A percentile compares a stretch with the other conserved stretches of the same genome.
phyloP scores from a whole-genome alignment of 2,329 filamentous ascomycete genomes.

The Scolecobasidium constrictum region DNA sequence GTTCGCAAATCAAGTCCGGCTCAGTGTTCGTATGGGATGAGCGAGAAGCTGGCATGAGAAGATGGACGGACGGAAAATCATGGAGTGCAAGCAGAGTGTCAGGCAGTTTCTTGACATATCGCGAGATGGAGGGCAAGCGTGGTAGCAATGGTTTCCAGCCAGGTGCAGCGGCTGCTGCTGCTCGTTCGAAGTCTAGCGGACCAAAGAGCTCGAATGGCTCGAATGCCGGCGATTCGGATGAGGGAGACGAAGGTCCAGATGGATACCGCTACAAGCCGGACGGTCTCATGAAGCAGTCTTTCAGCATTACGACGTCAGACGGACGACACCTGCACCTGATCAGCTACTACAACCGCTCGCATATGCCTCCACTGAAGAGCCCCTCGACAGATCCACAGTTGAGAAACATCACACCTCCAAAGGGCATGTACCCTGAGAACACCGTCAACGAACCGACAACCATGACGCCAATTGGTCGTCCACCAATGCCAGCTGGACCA shows the following conservation, averaged over 20 bases:
- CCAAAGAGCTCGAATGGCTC: conserved; percentile 73
- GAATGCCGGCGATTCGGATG: conserved; percentile 71
- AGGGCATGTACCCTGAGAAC: conserved; percentile 96
- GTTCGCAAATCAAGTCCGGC: conserved; percentile 88
- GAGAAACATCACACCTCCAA: conserved; percentile 72
- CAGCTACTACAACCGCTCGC: conserved; percentile 78
- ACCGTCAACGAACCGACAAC: conserved; percentile 77
- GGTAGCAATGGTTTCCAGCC: conserved; percentile 55
- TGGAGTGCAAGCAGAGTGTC: conserved; percentile 98
- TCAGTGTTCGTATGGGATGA: conserved; percentile 99
- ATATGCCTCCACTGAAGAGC: conserved; percentile 60
- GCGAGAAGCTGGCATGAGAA: conserved; percentile 90
- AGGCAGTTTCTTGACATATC: conserved; percentile 92
- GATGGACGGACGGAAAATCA: conserved; percentile 98
- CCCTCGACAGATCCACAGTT: conserved; percentile 72
- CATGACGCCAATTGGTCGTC: conserved; percentile 68
- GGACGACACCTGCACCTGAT: conserved; percentile 93
- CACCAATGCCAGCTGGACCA: conserved; percentile 43
- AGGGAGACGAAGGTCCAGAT: conserved; percentile 60
- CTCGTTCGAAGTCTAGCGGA: conserved; percentile 19
- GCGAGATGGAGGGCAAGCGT: conserved; percentile 98
- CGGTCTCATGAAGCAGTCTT: conserved; percentile 98
- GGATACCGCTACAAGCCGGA: conserved; percentile 93
- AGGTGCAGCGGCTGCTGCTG: background rate
- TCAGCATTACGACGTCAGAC: conserved; percentile 89